A percentile compares a stretch with the other conserved stretches of the same genome.
These are phyloP conservation scores for Ceratocystis huliohia DNA, from an alignment of 2,329 filamentous ascomycete genomes.

Conservation along the genomic window DNA sequence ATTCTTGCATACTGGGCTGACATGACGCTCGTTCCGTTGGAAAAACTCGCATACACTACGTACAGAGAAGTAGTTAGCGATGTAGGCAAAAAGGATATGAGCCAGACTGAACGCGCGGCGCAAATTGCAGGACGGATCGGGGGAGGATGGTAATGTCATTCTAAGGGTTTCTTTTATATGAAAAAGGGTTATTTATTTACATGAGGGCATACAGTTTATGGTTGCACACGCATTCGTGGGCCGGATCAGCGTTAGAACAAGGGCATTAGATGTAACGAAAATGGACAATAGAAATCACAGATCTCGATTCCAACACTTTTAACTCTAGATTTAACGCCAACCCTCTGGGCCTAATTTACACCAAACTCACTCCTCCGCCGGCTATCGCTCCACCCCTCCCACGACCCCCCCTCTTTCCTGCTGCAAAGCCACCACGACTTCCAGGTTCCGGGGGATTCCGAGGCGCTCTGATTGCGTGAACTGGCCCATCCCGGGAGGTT, in stretches of 20 bases:
- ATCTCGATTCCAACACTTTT: background rate
- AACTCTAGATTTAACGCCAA: background rate
- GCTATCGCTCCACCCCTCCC: background rate
- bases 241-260: background rate
- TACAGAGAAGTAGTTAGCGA: constrained; percentile 91
- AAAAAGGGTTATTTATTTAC: background rate
- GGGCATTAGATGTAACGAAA: background rate
- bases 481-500: constrained; percentile 49
- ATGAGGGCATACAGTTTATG: background rate
- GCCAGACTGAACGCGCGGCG: constrained; percentile 68
- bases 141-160: constrained; percentile 65
- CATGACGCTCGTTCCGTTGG: constrained; percentile 55
- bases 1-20: constrained; percentile 64
- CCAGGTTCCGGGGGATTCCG: constrained; percentile 59
- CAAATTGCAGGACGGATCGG: constrained; percentile 83
- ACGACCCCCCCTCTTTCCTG: background rate
- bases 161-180: background rate
- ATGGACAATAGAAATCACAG: background rate
- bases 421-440: constrained; percentile 62
- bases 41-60: constrained; percentile 68
- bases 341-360: background rate
- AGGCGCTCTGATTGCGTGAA: constrained; percentile 60
- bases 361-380: constrained; percentile 13
- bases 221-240: background rate
- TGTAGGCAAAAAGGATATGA: constrained; percentile 62